These are phyloP conservation scores for Alternaria atra DNA, from an alignment of 2,329 filamentous ascomycete species.

Conservation along the genomic window DNA sequence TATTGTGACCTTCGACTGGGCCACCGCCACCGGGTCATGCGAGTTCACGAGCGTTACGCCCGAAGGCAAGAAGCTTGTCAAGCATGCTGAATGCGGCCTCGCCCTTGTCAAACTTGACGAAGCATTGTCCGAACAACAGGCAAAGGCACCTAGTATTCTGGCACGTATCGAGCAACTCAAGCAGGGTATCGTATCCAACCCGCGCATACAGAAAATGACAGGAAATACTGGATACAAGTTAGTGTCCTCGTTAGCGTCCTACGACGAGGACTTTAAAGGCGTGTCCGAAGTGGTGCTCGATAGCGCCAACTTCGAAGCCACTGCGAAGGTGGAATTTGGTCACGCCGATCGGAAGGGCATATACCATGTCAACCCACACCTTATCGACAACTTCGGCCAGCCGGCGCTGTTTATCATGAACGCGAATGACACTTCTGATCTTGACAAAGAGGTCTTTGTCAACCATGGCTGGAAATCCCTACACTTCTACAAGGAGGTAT, in stretches of 20 bases:
- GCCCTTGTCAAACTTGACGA: no score
- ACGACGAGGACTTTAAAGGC: slow-evolving; percentile 19
- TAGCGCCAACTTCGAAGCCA: slow-evolving; percentile 23
- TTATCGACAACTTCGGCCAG: slow-evolving; percentile 20
- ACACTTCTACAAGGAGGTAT: slow-evolving; percentile 15
- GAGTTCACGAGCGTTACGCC: no score
- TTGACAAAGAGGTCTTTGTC: slow-evolving; percentile 22
- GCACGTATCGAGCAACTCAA: no score
- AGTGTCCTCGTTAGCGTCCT: slow-evolving; percentile 13
- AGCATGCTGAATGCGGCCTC: no score
- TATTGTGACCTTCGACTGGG: no score
- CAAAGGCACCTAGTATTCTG: no score
- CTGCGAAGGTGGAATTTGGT: slow-evolving; percentile 13
- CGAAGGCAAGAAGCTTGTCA: no score
- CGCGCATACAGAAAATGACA: slow-evolving; percentile 13
- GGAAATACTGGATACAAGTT: no score
- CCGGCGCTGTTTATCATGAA: slow-evolving; percentile 32
- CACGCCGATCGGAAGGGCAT: slow-evolving; percentile 9
- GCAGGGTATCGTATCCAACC: no score
- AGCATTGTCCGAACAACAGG: no score
- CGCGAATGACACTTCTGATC: slow-evolving; percentile 18
- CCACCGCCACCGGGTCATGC: no score
- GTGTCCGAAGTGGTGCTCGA: slow-evolving; percentile 28
- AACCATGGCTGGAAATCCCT: slow-evolving; percentile 33
- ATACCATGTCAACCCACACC: slow-evolving; percentile 16